Evolutionary conservation across 2,329 filamentous ascomycete species (phyloP), one percentile per base, ranked within the genome.

Genomic region (Nothophaeocryptopus gaeumannii): DNA sequence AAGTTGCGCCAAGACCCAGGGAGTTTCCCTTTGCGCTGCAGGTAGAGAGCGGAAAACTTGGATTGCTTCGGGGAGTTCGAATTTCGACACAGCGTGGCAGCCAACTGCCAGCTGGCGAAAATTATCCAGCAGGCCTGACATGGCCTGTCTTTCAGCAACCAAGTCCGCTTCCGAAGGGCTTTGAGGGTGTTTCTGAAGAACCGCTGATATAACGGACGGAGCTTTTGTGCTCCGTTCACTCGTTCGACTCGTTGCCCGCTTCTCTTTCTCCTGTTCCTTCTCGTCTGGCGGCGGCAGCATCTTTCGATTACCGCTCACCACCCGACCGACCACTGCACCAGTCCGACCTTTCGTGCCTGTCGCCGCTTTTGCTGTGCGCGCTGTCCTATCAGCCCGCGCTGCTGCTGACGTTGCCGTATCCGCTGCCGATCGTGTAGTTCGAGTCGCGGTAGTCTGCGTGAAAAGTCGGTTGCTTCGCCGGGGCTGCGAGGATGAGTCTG

Each of bases 1-100:
- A 65, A 97, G 85, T 64, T 95, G 89, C 5, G 90, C 85, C 49
- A 96, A 78, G 11, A 96, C 89, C 88, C 90, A 97, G 1, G 93
- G 89, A 1, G 92, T 96, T 55, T 96, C 90, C 60, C 89, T 84
- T 63, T 97, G 92, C 5, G 77, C 73, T 29, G 81, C 74, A 1
- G 89, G 84, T 14, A 99, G 74, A 0, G 82, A 78, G 52, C 79
- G 79, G 66, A 92, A 90, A 2, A 83, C 78, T 53, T 87, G 81
- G 39, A 96, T 73, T 2, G 93, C 88, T 52, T 93, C 84, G 15
- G 81, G 75, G 58, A 88, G 89, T 60, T 86, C 84, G 66, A 89
- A 99, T 41, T 85, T 86, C 11, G 85, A 85, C 39, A 95, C 75
- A 5, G 85, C 79, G 60, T 86, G 84, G 69, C 92, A 95, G 0